Base-by-base conservation (phyloP, 352 stramenopile genomes). In the Globisporangium orthogonon region DNA sequence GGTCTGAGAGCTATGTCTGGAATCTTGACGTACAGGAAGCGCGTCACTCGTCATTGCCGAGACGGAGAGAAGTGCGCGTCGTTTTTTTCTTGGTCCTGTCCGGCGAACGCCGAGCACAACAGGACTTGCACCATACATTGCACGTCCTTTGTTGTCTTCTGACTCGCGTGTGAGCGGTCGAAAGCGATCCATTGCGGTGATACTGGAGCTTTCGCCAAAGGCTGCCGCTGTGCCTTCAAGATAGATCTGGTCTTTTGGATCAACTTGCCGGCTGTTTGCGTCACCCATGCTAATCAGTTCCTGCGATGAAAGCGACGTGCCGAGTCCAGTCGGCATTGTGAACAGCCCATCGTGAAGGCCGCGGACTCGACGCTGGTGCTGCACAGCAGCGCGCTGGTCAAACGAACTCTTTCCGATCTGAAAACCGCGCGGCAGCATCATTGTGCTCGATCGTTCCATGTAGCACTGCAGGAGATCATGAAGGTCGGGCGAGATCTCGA, bases 401-500 rank as follows among this genome's bases (percentile, higher is more conserved):
- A 80, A 54, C 10, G 74, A 81, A 52, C 74, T 87, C 50, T 70
- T 76, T 0, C 69, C 71, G 4, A 74, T 60, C n/a, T 78, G 63
- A n/a, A 89, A 70, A 0, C 78, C 78, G 30, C 70, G 72, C 11
- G 81, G 81, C 4, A 89, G 54, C 37, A 91, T 33, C 43, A 89
- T 58, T 5, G 68, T 71, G 23, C 76, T 83, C 9, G 76, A 83
- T n/a, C 67, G 57, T 28, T 77, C 53, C 81, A 89, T 91, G 53
- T 85, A 91, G 1, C 64, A 71, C 18, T 61, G 58, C 4, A 90
- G 28, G 47, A 80, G 69, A 13, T 69, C 65, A 10, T 62, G 68
- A 2, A 91, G 54, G 28, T 83, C 67, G 9, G 61, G 50, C 1
- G 76, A 66, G 11, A 91, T 67, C 63, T 94, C 83, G n/a, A 94